Evolutionary conservation across 2,329 filamentous ascomycete genomes (phyloP), one percentile per base, ranked within the genome.

Genomic region (Apiospora aurea): DNA sequence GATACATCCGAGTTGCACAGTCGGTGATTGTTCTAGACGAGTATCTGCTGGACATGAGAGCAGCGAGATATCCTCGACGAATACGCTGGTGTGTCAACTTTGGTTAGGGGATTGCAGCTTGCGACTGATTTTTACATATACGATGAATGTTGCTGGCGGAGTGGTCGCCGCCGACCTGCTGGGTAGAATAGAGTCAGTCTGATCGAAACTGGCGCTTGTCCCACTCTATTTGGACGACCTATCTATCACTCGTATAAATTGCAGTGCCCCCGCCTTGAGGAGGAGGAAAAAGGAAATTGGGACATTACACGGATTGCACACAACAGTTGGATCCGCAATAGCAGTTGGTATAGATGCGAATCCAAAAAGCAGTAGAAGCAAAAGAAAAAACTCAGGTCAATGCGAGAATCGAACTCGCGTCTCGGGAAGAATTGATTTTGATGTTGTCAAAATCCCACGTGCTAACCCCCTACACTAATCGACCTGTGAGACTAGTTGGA

Each of bases 351-450:
- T 38, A 38, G 34, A 8, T 38, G 6, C 7, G 38, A 24, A 44
- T 34, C 13, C 14, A 41, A n/a, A 24, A 0, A n/a, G 2, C 1
- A 41, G 0, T 14, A 14, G 18, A 64, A 38, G 14, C 14, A 64
- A 64, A 41, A 11, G 3, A 24, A 38, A 46, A 69, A 69, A 24
- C 5, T 5, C 14, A 34, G 26, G 47, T 69, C 24, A 69, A n/a
- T 69, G 67, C 44, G 44, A 64, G 57, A 64, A 64, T 64, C 57
- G 57, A 64, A 64, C 57, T 64, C 57, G 57, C 57, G 57, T 64
- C 57, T 64, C 57, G 57, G 57, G 57, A 64, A 64, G 57, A 64
- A 64, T 64, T 64, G 57, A 64, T 64, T 64, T 64, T 64, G 57
- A 64, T 64, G 57, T 41, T 21, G 57, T 64, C 57, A 64, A 64